These are phyloP conservation scores for Sherardia arvensis DNA, from an alignment of 257 asterid species.

Conservation along the genomic window DNA sequence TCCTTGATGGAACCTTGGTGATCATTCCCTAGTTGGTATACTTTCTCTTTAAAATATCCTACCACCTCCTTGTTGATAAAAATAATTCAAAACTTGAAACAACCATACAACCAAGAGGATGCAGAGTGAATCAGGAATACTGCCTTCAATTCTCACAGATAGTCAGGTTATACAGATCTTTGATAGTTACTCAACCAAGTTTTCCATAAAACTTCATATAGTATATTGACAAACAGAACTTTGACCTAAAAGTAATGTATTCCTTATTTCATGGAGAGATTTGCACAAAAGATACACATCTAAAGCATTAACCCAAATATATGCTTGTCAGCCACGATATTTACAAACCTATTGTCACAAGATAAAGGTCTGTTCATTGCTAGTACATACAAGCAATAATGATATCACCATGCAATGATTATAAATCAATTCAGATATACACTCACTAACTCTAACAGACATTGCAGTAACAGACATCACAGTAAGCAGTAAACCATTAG, in stretches of 20 bases:
- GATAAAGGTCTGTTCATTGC: neutral
- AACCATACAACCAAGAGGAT: neutral
- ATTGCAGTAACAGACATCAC: too few species aligned
- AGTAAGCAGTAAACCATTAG: neutral
- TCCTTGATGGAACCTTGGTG: neutral
- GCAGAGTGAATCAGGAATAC: neutral
- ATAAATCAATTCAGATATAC: neutral
- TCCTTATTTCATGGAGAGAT: neutral
- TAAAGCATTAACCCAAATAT: neutral
- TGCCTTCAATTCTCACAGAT: neutral
- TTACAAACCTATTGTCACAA: neutral
- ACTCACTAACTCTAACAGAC: too few species aligned
- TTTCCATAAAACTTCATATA: neutral
- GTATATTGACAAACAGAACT: neutral
- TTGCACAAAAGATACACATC: neutral
- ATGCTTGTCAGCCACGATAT: neutral
- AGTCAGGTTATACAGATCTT: neutral
- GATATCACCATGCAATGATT: too few species aligned
- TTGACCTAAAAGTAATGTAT: neutral
- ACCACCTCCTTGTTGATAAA: neutral
- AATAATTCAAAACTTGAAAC: neutral
- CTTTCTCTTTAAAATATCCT: neutral
- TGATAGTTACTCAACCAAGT: too few species aligned
- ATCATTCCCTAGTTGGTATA: neutral
- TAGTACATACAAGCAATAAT: neutral